Conservation (phyloP, 352 stramenopile genomes). For the Plasmopara muralis region DNA sequence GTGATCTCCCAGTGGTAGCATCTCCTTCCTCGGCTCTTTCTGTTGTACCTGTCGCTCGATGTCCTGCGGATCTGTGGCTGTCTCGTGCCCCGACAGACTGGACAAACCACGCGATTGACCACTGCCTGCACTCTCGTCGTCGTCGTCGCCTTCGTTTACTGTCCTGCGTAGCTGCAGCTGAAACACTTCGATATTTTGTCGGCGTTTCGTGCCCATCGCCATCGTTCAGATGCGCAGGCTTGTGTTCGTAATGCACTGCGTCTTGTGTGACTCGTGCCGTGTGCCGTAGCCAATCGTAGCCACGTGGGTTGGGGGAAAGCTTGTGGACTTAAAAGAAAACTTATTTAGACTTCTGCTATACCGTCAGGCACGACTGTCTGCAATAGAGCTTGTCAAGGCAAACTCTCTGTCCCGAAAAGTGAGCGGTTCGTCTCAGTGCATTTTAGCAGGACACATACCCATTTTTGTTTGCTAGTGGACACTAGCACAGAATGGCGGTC, state of each 20-base stretch:
- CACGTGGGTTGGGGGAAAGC: conserved; percentile 14
- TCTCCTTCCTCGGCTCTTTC: background rate
- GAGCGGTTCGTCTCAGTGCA: no score
- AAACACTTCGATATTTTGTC: conserved; percentile 59
- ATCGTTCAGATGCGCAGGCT: conserved; percentile 9
- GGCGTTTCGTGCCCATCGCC: conserved; percentile 17
- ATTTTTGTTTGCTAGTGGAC: no score
- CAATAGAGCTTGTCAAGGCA: no score
- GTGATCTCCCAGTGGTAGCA: background rate
- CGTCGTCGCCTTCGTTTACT: conserved; percentile 48
- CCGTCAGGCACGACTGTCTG: no score
- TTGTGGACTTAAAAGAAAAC: conserved; percentile 1
- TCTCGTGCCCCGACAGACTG: conserved; percentile 21
- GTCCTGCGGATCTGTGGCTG: background rate
- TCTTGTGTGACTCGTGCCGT: background rate
- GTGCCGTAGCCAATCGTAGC: conserved; percentile 11
- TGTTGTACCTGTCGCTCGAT: background rate
- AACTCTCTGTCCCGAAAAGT: no score
- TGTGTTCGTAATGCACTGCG: background rate
- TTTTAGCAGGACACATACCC: no score
- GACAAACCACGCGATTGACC: conserved; percentile 13
- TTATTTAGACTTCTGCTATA: background rate
- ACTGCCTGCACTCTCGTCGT: conserved; percentile 14
- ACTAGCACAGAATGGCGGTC: no score
- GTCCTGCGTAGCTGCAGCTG: conserved; percentile 60